Evolutionary conservation across 768 basidiomycete genomes (phyloP), one percentile per base, ranked within the genome.

Genomic region (Terana coerulea): DNA sequence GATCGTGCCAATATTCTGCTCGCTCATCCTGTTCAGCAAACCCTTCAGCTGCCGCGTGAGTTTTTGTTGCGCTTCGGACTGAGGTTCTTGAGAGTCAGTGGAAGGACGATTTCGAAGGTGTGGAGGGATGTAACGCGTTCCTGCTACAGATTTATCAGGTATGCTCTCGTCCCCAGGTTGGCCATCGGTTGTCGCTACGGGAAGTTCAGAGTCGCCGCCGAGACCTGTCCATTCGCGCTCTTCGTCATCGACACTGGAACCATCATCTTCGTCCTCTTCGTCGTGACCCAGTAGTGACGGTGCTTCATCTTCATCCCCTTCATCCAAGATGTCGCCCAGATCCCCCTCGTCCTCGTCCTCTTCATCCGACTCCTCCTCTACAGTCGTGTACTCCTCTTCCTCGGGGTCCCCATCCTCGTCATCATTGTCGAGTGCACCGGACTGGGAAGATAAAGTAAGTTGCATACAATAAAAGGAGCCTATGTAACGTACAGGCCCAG

Each of bases 21-120:
- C 95, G 57, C 86, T 91, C 83, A 95, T 77, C 57, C 93, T 94
- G 57, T 98, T 97, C 42, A 97, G 75, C 15, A 93, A 68, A 63
- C 93, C 95, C 69, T 97, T 94, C 25, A 91, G 68, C 59, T 87
- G 89, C 41, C 85, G 77, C 2, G 73, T 79, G 30, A 97, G 73
- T 66, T 87, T 89, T 11, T 73, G 55, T 43, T 67, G 61, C 25
- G 68, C 73, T 53, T 76, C 74, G 2, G 69, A 62, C 12, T 29
- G 61, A 49, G 60, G 63, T 36, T 54, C 61, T 22, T 71, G 61
- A 14, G 67, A 67, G 33, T 74, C 73, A 2, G 75, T 70, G n/a
- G 6, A 19, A 21, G 64, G 59, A 17, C 65, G 54, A 34, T 77
- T 75, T 28, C 91, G 79, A 2, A 92, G 69, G 59, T 89, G 83